Conservation (phyloP, 1,139 yeast species). For the Candida neerlandica region DNA sequence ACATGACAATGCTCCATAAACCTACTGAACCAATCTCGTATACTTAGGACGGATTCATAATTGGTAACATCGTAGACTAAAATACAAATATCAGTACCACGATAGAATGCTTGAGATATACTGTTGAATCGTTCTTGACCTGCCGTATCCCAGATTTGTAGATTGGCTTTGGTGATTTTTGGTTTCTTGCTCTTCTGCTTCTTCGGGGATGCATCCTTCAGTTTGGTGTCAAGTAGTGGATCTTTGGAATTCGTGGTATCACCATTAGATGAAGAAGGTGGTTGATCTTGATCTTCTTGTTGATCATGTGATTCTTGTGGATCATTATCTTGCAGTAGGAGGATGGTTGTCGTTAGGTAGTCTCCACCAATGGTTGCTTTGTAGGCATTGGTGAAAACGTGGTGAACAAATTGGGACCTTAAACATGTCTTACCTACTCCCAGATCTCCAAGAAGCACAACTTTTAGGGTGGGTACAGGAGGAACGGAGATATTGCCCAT, state of each 20-base stretch:
- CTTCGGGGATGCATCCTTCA: not conserved
- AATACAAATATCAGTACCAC: slow-evolving; percentile 63
- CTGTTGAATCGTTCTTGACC: slow-evolving; percentile 68
- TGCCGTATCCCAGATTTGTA: slow-evolving; percentile 70
- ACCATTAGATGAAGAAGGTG: not conserved
- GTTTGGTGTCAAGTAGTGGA: not conserved
- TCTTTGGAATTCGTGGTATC: not conserved
- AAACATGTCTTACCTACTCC: slow-evolving; percentile 67
- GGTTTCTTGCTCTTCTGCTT: slow-evolving; percentile 1
- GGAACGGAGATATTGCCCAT: not conserved
- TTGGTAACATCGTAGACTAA: slow-evolving; percentile 60
- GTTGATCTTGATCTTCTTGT: not conserved
- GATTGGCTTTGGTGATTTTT: slow-evolving; percentile 27
- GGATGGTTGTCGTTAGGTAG: slow-evolving; percentile 51
- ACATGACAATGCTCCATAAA: slow-evolving; percentile 55
- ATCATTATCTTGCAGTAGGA: slow-evolving; percentile 12
- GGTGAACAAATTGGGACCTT: slow-evolving; percentile 60
- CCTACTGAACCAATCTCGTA: slow-evolving; percentile 54
- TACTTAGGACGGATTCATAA: slow-evolving; percentile 53
- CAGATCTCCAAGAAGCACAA: slow-evolving; percentile 60
- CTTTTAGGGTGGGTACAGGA: slow-evolving; percentile 40
- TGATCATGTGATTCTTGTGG: slow-evolving; percentile 2
- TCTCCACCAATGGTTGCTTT: slow-evolving; percentile 68
- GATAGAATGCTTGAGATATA: slow-evolving; percentile 58
- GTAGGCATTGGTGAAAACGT: slow-evolving; percentile 58